A percentile compares a stretch with the other conserved stretches of the same genome.
Evolutionary conservation across 192 early-diverging fungal species (phyloP).

Genomic region (Umbelopsis sp.): DNA sequence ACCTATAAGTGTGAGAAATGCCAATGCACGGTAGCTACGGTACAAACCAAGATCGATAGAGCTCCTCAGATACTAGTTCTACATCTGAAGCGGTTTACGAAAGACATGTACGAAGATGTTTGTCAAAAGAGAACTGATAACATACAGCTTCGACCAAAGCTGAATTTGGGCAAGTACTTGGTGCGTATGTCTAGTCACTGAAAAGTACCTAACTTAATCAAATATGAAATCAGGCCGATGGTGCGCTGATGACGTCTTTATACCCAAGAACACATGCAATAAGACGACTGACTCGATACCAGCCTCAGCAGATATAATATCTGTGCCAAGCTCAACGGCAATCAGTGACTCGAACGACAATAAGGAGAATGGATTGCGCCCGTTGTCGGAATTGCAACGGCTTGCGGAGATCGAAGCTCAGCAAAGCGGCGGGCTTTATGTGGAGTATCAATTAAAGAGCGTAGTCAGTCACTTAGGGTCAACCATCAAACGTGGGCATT

Average conservation of each 20-base stretch:
- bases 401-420: neutral
- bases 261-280: neutral
- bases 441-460: slow-evolving; percentile 11
- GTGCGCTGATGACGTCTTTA: neutral
- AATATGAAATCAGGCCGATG: neutral
- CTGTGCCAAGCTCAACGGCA: neutral
- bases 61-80: slow-evolving; percentile 14
- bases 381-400: slow-evolving; percentile 6
- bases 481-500: slow-evolving; percentile 12
- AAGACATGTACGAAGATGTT: slow-evolving; percentile 4
- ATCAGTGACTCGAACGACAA: neutral
- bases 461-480: slow-evolving; percentile 14
- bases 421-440: neutral
- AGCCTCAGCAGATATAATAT: neutral
- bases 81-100: slow-evolving; percentile 23
- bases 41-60: slow-evolving; percentile 11
- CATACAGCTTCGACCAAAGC: neutral
- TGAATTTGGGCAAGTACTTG: neutral
- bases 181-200: neutral
- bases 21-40: slow-evolving; percentile 5
- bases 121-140: neutral
- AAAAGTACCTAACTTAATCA: neutral
- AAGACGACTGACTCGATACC: neutral
- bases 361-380: slow-evolving; percentile 4
- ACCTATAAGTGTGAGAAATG: slow-evolving; percentile 25